phyloP scores from a whole-genome alignment of 306 rosid species.

The Begonia loranthoides region DNA sequence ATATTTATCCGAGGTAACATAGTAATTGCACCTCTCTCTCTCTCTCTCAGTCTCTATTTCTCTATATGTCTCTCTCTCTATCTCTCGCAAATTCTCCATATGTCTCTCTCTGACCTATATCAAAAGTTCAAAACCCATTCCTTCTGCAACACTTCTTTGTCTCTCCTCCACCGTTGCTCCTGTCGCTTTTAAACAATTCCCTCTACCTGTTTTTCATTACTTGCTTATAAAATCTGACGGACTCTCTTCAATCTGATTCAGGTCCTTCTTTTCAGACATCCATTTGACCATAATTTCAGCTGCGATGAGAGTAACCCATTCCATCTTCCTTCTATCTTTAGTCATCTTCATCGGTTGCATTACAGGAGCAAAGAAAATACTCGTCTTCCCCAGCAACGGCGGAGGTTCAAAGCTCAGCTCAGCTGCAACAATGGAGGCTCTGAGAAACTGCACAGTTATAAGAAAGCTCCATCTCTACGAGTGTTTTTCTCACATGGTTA shows the following conservation, averaged over 20 bases:
- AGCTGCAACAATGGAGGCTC: constrained; percentile 9
- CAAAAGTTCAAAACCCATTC: constrained; percentile 10
- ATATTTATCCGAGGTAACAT: constrained; percentile 49
- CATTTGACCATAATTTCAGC: neutral
- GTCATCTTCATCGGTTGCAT: constrained; percentile 2
- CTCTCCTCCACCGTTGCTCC: constrained; percentile 1
- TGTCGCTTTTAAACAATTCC: neutral
- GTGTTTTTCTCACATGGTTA: constrained; percentile 17
- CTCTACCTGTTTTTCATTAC: neutral
- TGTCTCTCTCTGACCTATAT: neutral
- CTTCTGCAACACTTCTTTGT: constrained; percentile 14
- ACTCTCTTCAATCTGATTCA: neutral
- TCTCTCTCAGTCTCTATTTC: constrained; percentile 17
- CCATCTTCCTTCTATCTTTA: neutral
- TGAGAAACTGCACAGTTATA: constrained; percentile 17
- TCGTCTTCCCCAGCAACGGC: constrained; percentile 11
- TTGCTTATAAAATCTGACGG: neutral
- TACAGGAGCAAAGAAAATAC: constrained; percentile 22
- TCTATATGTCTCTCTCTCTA: constrained; percentile 32
- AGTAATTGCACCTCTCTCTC: constrained; percentile 36
- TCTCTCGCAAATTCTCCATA: constrained; percentile 3
- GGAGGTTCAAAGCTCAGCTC: constrained; percentile 20
- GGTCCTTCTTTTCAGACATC: neutral
- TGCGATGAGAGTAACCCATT: constrained; percentile 7
- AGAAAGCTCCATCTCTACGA: constrained; percentile 14